Evolutionary conservation across 2,329 filamentous ascomycete genomes (phyloP).

Genomic region (Akanthomyces lecanii): DNA sequence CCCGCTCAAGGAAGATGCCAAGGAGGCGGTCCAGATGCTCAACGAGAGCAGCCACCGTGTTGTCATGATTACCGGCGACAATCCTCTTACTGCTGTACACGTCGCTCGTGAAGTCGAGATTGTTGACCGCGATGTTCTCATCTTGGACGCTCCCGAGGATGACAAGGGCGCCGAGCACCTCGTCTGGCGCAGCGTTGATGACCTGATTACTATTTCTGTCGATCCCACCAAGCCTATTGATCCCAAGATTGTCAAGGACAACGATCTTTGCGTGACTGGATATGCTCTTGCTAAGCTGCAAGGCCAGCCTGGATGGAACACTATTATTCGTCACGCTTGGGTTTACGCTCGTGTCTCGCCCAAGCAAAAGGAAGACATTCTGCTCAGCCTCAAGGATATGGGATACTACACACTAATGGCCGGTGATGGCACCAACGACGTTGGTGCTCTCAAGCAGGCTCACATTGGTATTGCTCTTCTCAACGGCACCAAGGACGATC

Average conservation of each 20-base stretch:
- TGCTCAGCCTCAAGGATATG: constrained; percentile 92
- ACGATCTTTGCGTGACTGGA: constrained; percentile 93
- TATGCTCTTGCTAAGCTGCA: constrained; percentile 90
- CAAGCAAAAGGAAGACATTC: constrained; percentile 97
- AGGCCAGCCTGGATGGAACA: constrained; percentile 68
- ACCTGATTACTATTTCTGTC: constrained; percentile 79
- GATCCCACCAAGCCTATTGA: constrained; percentile 80
- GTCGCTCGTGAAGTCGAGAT: constrained; percentile 96
- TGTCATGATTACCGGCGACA: constrained; percentile 99
- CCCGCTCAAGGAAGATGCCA: constrained; percentile 92
- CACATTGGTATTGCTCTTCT: constrained; percentile 94
- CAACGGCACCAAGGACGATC: constrained; percentile 88
- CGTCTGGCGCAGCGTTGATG: constrained; percentile 93
- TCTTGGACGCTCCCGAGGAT: constrained; percentile 90
- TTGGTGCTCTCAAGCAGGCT: constrained; percentile 94
- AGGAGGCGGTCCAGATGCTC: constrained; percentile 90
- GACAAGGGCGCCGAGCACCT: constrained; percentile 75
- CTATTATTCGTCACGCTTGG: constrained; percentile 86
- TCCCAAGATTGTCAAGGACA: constrained; percentile 70
- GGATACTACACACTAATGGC: constrained; percentile 99
- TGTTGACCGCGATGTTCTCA: constrained; percentile 90
- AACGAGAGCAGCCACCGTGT: constrained; percentile 98
- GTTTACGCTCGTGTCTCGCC: constrained; percentile 97
- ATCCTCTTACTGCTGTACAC: constrained; percentile 92
- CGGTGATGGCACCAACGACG: constrained; percentile 96